Evolutionary conservation across 495 filamentous ascomycete genomes (phyloP), one percentile per base, ranked within the genome.

Genomic region (Amniculicola lignicola): DNA sequence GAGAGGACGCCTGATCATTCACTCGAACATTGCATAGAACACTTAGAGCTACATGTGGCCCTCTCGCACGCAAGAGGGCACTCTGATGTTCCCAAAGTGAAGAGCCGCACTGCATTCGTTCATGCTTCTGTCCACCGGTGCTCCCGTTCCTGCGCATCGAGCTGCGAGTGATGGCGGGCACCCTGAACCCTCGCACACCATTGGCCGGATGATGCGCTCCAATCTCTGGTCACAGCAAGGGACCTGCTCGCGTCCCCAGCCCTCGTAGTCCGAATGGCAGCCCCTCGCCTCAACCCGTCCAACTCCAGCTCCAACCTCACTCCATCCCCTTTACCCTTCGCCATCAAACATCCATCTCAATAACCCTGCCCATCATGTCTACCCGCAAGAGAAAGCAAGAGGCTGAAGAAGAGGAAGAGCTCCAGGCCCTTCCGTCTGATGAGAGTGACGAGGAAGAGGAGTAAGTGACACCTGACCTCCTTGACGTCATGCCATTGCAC

Each of bases 311-410:
- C 31, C 58, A 39, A 55, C 35, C 49, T 39, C 38, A 51, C 27
- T 27, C 36, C 36, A 35, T 38, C 21, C 53, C 14, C 47, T 35
- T 45, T 45, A 24, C 50, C 52, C 43, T 43, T 48, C 41, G 44
- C 42, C 33, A n/a, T 28, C 33, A 41, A 28, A 46, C 42, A 56
- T 37, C 57, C 12, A 29, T n/a, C 36, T 29, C 36, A 16, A 19
- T 2, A 9, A 10, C 27, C 9, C 24, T 35, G 21, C 22, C 38
- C 40, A 69, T 51, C 18, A 82, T 83, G 80, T 77, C 79, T 12
- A 82, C 81, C 62, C 78, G 81, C 68, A 84, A 84, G 77, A 78
- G 81, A 76, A 82, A 82, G 78, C 77, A 81, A 57, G 81, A 83
- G 16, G 69, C 73, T 48, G 78, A 80, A 61, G 78, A 81, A 65